Conservation (phyloP, 2,329 filamentous ascomycete genomes). For the Aspergillus proliferans region DNA sequence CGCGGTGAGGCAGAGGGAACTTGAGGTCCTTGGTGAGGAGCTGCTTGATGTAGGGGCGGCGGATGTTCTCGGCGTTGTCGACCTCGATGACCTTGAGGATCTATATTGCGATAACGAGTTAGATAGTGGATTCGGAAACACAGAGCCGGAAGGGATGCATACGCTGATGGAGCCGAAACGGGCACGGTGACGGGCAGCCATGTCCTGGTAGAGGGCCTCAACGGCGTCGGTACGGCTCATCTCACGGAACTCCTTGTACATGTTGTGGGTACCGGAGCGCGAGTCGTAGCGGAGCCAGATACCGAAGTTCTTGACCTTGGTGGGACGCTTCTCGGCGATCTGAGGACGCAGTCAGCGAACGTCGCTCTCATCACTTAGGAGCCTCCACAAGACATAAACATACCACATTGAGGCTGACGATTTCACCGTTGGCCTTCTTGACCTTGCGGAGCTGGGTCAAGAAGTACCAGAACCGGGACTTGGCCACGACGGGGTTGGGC, state of each 20-base stretch:
- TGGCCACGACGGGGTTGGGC: conserved; percentile 94
- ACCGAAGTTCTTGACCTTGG: conserved; percentile 99
- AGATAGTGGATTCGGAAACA: neutral
- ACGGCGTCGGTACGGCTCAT: conserved; percentile 93
- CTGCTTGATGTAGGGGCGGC: conserved; percentile 99
- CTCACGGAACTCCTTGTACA: conserved; percentile 99
- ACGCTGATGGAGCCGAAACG: conserved; percentile 98
- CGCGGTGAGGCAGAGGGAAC: conserved; percentile 98
- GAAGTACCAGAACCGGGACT: conserved; percentile 99
- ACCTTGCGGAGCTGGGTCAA: conserved; percentile 98
- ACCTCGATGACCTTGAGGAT: conserved; percentile 98
- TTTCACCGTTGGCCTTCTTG: conserved; percentile 99
- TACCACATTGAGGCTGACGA: conserved; percentile 94
- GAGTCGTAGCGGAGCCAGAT: conserved; percentile 99
- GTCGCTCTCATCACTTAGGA: conserved; percentile 2
- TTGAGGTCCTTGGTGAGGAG: conserved; percentile 89
- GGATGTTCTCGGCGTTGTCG: conserved; percentile 88
- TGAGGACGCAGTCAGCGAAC: conserved; percentile 32
- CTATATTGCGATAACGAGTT: conserved; percentile 44
- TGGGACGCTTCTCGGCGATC: conserved; percentile 98
- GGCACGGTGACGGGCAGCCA: conserved; percentile 97
- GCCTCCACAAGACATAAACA: conserved; percentile 31
- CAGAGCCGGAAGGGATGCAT: conserved; percentile 43
- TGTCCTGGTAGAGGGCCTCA: conserved; percentile 97
- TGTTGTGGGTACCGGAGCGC: conserved; percentile 99